Conservation (phyloP, 139 green algal genomes). For the Zygnema cylindricum region DNA sequence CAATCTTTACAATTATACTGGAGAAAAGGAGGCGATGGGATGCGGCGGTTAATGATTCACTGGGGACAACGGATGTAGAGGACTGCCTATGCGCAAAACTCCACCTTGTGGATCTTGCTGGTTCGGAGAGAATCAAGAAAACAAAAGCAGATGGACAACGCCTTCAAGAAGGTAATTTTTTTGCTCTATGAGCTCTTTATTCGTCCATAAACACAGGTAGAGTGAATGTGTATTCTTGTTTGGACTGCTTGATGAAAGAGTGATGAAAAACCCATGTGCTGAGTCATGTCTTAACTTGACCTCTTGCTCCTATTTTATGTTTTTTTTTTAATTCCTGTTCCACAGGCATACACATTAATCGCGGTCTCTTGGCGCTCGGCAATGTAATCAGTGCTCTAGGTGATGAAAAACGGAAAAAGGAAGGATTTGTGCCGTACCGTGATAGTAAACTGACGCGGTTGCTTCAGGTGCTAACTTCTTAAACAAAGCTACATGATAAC, state of each 20-base stretch:
- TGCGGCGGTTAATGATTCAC: neutral
- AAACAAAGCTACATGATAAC: too few species aligned
- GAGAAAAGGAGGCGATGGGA: constrained; percentile 75
- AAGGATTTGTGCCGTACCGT: constrained; percentile 70
- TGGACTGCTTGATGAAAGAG: too few species aligned
- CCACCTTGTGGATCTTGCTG: constrained; percentile 89
- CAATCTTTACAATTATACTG: constrained; percentile 96
- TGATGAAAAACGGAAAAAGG: constrained; percentile 66
- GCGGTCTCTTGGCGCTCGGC: constrained; percentile 89
- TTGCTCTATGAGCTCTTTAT: neutral
- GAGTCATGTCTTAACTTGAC: too few species aligned
- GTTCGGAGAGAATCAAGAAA: constrained; percentile 91
- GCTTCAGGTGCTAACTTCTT: constrained; percentile 65
- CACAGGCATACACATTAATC: constrained; percentile 92
- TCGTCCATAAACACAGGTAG: too few species aligned
- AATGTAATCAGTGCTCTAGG: constrained; percentile 96
- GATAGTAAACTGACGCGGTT: constrained; percentile 74
- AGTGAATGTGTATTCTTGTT: too few species aligned
- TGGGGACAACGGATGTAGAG: neutral
- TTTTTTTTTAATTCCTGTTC: neutral
- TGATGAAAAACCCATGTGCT: too few species aligned
- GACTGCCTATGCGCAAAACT: constrained; percentile 81
- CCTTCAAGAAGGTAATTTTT: constrained; percentile 64
- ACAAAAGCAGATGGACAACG: constrained; percentile 85
- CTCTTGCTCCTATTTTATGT: constrained; percentile 6